phyloP scores from a whole-genome alignment of 2,329 filamentous ascomycete species.

The Sporothrix pallida region DNA sequence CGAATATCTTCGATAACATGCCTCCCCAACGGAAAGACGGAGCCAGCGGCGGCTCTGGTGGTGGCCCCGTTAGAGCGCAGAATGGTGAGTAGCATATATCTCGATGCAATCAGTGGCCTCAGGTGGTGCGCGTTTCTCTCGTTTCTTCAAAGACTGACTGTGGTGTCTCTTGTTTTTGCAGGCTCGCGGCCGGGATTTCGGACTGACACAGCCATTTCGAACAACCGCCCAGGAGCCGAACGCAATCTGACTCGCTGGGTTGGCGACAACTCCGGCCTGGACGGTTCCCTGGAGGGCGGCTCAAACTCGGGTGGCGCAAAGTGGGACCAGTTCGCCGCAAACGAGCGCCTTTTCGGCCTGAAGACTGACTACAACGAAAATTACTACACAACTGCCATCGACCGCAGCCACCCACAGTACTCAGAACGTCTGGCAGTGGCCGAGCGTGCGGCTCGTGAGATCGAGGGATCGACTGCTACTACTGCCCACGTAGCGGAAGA shows the following conservation, averaged over 20 bases:
- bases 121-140: not conserved
- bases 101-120: not conserved
- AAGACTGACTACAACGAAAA: constrained; percentile 93
- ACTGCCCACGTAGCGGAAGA: constrained; percentile 92
- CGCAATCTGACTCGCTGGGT: constrained; percentile 83
- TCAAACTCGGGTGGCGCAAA: constrained; percentile 50
- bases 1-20: constrained; percentile 45
- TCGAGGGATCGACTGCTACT: constrained; percentile 74
- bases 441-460: constrained; percentile 85
- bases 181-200: constrained; percentile 74
- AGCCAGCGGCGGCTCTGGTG: constrained; percentile 39
- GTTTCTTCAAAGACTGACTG: not conserved
- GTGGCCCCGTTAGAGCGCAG: constrained; percentile 43
- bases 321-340: constrained; percentile 96
- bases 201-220: constrained; percentile 88
- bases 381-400: constrained; percentile 89
- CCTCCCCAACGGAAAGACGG: constrained; percentile 46
- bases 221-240: constrained; percentile 70
- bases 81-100: constrained; percentile 47
- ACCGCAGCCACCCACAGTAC: constrained; percentile 83
- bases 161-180: constrained; percentile 44
- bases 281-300: constrained; percentile 73
- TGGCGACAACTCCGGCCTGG: constrained; percentile 66
- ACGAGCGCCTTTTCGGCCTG: constrained; percentile 84
- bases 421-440: constrained; percentile 77